Percentiles rank a stretch among this genome's conserved stretches.
These are phyloP conservation scores for Solanum corneliomulleri DNA, from an alignment of 257 asterid genomes.

Conservation along the genomic window DNA sequence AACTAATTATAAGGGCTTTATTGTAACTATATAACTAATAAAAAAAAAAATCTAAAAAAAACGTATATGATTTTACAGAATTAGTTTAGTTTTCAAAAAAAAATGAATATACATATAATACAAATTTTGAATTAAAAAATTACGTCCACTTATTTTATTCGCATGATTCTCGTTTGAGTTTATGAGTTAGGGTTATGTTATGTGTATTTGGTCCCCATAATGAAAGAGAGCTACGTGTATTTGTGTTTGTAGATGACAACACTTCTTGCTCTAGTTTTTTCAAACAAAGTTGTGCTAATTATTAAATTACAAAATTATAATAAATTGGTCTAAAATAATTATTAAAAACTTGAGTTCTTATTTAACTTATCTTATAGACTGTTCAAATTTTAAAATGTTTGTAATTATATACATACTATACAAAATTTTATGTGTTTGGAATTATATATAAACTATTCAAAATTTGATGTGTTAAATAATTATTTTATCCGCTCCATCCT, in stretches of 20 bases:
- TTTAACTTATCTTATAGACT: not conserved
- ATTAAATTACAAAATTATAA: not conserved
- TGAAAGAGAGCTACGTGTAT: not conserved
- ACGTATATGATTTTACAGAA: not conserved
- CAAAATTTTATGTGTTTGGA: no score
- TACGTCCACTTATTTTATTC: not conserved
- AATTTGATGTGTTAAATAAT: not conserved
- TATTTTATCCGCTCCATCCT: not conserved
- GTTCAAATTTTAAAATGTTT: no score
- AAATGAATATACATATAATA: no score
- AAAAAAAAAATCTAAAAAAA: not conserved
- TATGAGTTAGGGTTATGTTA: not conserved
- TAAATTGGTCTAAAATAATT: not conserved
- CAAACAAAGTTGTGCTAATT: not conserved
- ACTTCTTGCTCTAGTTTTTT: not conserved
- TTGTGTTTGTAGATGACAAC: not conserved
- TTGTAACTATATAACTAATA: not conserved
- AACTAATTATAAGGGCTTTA: not conserved
- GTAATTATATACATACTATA: no score
- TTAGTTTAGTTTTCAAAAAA: not conserved
- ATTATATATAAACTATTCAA: not conserved
- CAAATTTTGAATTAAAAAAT: not conserved
- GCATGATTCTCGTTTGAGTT: not conserved
- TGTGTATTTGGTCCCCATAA: not conserved
- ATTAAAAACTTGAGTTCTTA: not conserved